phyloP scores from a whole-genome alignment of 1,139 yeast genomes.

The Geotrichum australiense region DNA sequence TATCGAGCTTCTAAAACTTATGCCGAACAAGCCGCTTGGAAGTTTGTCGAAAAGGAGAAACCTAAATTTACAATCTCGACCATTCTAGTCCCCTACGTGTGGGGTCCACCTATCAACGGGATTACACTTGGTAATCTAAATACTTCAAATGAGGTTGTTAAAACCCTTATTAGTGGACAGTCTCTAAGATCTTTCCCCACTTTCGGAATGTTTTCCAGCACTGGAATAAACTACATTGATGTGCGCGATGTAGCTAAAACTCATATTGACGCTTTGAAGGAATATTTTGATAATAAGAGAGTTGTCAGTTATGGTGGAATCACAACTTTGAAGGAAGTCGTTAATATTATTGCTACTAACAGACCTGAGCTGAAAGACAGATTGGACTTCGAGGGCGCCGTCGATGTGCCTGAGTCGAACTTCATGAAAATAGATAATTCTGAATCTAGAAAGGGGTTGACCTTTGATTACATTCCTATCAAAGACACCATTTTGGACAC shows the following conservation, averaged over 20 bases:
- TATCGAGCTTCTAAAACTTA: slow-evolving; percentile 34
- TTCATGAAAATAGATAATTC: slow-evolving; percentile 19
- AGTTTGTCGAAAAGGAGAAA: slow-evolving; percentile 34
- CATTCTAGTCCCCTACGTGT: slow-evolving; percentile 41
- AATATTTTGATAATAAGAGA: slow-evolving; percentile 34
- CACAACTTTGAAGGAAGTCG: slow-evolving; percentile 30
- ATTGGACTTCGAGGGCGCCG: slow-evolving; percentile 3
- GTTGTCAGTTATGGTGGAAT: slow-evolving; percentile 34
- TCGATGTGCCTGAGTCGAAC: not conserved
- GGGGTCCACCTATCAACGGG: slow-evolving; percentile 40
- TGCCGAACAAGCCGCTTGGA: slow-evolving; percentile 43
- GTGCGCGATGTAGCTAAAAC: slow-evolving; percentile 15
- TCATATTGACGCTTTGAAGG: slow-evolving; percentile 20
- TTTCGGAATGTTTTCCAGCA: not conserved
- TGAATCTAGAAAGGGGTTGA: slow-evolving; percentile 20
- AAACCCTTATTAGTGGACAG: not conserved
- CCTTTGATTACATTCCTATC: slow-evolving; percentile 22
- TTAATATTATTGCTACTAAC: slow-evolving; percentile 32
- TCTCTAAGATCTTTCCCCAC: not conserved
- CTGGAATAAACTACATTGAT: slow-evolving; percentile 8
- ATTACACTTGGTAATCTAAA: slow-evolving; percentile 26
- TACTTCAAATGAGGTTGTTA: slow-evolving; percentile 24
- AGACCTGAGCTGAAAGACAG: slow-evolving; percentile 12
- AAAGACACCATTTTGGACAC: slow-evolving; percentile 22
- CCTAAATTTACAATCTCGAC: slow-evolving; percentile 38